Conservation (phyloP, 257 asterid species). For the Primulina huaijiensis region DNA sequence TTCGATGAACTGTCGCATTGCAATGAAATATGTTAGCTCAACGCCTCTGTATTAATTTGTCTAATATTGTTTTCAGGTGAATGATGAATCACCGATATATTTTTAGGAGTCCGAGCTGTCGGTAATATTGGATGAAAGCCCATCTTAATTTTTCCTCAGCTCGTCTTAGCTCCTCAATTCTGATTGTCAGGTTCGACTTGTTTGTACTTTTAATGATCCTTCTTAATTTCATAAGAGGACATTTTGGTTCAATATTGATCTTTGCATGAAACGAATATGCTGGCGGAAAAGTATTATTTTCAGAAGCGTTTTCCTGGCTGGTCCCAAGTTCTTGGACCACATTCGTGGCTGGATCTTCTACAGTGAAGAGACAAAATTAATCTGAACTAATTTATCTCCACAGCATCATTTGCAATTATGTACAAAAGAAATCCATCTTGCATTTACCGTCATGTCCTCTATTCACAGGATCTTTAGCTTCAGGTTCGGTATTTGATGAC, state of each 20-base stretch:
- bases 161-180: conserved; percentile 52
- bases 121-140: conserved; percentile 66
- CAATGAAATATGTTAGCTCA: conserved; percentile 18
- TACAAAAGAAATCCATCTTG: neutral
- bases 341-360: conserved; percentile 33
- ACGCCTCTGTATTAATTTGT: neutral
- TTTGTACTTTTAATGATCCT: conserved; percentile 36
- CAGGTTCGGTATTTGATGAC: neutral
- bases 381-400: neutral
- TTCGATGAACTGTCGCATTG: conserved; percentile 58
- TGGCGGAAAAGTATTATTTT: conserved; percentile 27
- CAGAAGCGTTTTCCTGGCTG: conserved; percentile 30
- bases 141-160: conserved; percentile 56
- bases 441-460: neutral
- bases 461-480: neutral
- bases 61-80: neutral
- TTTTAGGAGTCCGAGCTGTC: conserved; percentile 62
- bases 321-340: conserved; percentile 66
- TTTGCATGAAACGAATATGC: conserved; percentile 53
- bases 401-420: neutral
- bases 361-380: neutral
- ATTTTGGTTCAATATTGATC: conserved; percentile 61
- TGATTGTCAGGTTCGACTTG: conserved; percentile 44
- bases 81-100: conserved; percentile 47
- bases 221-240: conserved; percentile 57